A percentile compares a stretch with the other conserved stretches of the same genome.
Evolutionary conservation across 1,284 basidiomycete species (phyloP).

Genomic region (Stereum hirsutum): DNA sequence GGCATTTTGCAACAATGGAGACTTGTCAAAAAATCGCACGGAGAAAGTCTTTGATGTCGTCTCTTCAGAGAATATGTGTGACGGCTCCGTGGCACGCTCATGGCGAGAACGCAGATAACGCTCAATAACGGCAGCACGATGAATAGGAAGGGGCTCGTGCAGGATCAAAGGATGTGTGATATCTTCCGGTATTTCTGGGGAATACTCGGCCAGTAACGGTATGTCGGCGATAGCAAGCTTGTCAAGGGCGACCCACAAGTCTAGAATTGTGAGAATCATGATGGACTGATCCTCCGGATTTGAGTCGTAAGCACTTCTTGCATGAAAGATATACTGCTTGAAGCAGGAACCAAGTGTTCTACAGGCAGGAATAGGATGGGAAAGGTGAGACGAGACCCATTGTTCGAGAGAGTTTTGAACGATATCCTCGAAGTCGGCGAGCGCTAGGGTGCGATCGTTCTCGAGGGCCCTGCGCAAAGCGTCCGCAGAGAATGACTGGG

Average conservation of each 20-base stretch:
- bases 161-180: conserved; percentile 31
- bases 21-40: conserved; percentile 6
- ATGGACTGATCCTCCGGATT: conserved; percentile 34
- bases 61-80: conserved; percentile 17
- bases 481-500: background rate
- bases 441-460: background rate
- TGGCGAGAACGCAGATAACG: conserved; percentile 23
- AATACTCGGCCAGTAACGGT: conserved; percentile 30
- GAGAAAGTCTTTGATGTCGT: conserved; percentile 1
- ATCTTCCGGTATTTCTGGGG: conserved; percentile 29
- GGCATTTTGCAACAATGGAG: conserved; percentile 1
- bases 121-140: conserved; percentile 18
- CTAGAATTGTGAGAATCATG: conserved; percentile 31
- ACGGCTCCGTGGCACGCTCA: conserved; percentile 1
- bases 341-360: conserved; percentile 17
- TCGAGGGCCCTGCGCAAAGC: background rate
- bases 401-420: conserved; percentile 8
- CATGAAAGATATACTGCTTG: conserved; percentile 18
- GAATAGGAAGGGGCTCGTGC: conserved; percentile 17
- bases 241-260: conserved; percentile 37
- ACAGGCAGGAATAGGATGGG: background rate
- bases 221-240: conserved; percentile 19
- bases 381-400: background rate
- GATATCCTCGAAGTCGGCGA: conserved; percentile 4
- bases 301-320: conserved; percentile 17